A percentile compares a stretch with the other conserved stretches of the same genome.
phyloP scores from a whole-genome alignment of 805 yeast species.

The Yarrowia sp. region DNA sequence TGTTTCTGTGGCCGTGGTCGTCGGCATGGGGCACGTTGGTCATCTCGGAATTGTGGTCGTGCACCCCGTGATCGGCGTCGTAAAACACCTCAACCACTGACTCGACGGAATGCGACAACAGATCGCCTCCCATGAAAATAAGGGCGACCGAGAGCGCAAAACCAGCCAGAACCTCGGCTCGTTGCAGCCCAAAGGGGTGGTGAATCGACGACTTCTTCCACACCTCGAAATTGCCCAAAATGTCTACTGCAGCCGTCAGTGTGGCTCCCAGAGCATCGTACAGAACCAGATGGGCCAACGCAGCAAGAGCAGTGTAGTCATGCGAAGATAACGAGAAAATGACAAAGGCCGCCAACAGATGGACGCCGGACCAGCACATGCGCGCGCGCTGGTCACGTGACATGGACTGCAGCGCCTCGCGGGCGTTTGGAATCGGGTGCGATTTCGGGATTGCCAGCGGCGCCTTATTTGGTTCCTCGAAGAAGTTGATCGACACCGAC shows the following conservation, averaged over 20 bases:
- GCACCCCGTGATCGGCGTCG: conserved; percentile 51
- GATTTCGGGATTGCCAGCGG: conserved; percentile 67
- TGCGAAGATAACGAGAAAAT: conserved; percentile 55
- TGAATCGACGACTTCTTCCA: conserved; percentile 85
- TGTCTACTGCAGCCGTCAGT: conserved; percentile 71
- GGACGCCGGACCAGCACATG: conserved; percentile 65
- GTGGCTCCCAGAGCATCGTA: conserved; percentile 85
- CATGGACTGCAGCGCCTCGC: conserved; percentile 69
- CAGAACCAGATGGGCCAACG: conserved; percentile 84
- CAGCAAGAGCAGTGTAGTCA: conserved; percentile 65
- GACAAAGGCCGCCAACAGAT: conserved; percentile 60
- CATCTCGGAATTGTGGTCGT: conserved; percentile 39
- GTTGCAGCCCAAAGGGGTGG: conserved; percentile 92
- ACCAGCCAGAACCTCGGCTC: conserved; percentile 85
- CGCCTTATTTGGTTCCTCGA: conserved; percentile 84
- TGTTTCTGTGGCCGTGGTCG: conserved; percentile 43
- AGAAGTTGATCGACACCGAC: conserved; percentile 92
- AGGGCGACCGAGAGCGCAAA: conserved; percentile 86
- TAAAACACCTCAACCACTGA: conserved; percentile 59
- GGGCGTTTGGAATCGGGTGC: conserved; percentile 73
- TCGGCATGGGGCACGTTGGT: conserved; percentile 45
- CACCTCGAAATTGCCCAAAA: conserved; percentile 89
- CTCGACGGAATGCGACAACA: conserved; percentile 85
- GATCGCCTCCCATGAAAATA: conserved; percentile 88
- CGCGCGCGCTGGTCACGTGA: conserved; percentile 63